A percentile compares a stretch with the other conserved stretches of the same genome.
Conservation (phyloP, 805 yeast species). For the Saccharomyces kudriavzevii region DNA sequence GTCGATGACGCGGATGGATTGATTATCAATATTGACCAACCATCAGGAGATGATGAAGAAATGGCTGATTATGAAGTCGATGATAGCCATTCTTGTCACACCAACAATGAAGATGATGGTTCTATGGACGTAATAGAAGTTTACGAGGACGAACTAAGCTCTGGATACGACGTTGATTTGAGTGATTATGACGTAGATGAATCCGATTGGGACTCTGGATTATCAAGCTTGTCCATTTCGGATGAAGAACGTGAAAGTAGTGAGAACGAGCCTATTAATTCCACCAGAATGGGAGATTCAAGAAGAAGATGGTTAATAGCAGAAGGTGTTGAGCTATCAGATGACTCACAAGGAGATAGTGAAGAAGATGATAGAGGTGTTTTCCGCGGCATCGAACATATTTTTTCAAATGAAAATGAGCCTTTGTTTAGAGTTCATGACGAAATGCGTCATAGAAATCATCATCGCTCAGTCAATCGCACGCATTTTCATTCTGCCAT, state of each 20-base stretch:
- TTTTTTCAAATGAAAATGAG: conserved; percentile 22
- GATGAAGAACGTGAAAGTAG: conserved; percentile 22
- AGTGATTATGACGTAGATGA: conserved; percentile 31
- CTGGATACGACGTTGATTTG: conserved; percentile 30
- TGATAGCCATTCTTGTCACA: conserved; percentile 8
- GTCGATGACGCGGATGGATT: conserved; percentile 24
- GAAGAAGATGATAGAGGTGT: conserved; percentile 26
- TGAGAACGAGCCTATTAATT: conserved; percentile 10
- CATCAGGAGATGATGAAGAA: conserved; percentile 15
- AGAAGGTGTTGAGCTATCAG: conserved; percentile 24
- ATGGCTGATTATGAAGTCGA: conserved; percentile 1
- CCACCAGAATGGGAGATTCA: conserved; percentile 14
- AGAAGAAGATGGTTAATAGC: conserved; percentile 26
- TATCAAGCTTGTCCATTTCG: conserved; percentile 27
- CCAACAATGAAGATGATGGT: conserved; percentile 15
- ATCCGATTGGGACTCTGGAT: conserved; percentile 32
- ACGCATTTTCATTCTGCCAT: conserved; percentile 16
- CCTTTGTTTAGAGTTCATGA: conserved; percentile 25
- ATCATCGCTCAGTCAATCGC: conserved; percentile 17
- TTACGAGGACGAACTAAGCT: conserved; percentile 24
- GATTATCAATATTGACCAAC: conserved; percentile 9
- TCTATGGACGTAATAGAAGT: conserved; percentile 21
- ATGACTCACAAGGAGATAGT: conserved; percentile 25
- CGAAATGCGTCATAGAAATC: conserved; percentile 13
- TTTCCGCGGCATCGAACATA: conserved; percentile 29